phyloP scores from a whole-genome alignment of 768 basidiomycete genomes.

The Candolleomyces eurysporus region DNA sequence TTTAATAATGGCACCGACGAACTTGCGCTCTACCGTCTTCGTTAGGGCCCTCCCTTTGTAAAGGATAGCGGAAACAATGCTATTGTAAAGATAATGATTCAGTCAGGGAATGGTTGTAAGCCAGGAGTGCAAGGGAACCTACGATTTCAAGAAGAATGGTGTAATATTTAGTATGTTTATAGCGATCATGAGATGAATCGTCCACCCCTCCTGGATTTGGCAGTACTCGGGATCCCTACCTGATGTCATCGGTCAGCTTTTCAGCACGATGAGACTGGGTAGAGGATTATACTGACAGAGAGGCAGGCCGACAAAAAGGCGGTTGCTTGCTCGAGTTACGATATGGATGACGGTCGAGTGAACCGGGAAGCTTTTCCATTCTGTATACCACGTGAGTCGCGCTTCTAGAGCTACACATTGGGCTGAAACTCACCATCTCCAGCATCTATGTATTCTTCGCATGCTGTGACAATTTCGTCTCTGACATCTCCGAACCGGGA shows the following conservation, averaged over 20 bases:
- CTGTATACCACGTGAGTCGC: conserved; percentile 17
- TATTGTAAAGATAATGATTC: too few relatives aligned
- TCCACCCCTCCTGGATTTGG: conserved; percentile 31
- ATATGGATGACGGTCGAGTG: conserved; percentile 27
- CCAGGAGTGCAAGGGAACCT: conserved; percentile 10
- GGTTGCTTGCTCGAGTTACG: conserved; percentile 40
- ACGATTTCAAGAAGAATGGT: conserved; percentile 46
- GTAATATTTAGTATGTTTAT: conserved; percentile 32
- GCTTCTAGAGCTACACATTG: background rate
- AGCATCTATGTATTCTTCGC: conserved; percentile 35
- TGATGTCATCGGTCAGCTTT: conserved; percentile 12
- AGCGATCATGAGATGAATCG: conserved; percentile 31
- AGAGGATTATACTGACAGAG: conserved; percentile 29
- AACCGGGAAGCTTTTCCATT: conserved; percentile 36
- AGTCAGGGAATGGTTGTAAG: background rate
- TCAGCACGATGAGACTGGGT: background rate
- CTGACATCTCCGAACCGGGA: conserved; percentile 37
- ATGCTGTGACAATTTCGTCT: conserved; percentile 42
- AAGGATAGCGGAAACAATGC: too few relatives aligned
- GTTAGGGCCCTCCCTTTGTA: too few relatives aligned
- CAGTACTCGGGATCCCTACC: conserved; percentile 42
- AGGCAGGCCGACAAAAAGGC: conserved; percentile 49
- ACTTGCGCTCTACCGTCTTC: too few relatives aligned
- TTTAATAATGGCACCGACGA: too few relatives aligned
- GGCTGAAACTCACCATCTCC: conserved; percentile 20